phyloP scores from a whole-genome alignment of 129 eudicot genomes.

The Artemisia annua region DNA sequence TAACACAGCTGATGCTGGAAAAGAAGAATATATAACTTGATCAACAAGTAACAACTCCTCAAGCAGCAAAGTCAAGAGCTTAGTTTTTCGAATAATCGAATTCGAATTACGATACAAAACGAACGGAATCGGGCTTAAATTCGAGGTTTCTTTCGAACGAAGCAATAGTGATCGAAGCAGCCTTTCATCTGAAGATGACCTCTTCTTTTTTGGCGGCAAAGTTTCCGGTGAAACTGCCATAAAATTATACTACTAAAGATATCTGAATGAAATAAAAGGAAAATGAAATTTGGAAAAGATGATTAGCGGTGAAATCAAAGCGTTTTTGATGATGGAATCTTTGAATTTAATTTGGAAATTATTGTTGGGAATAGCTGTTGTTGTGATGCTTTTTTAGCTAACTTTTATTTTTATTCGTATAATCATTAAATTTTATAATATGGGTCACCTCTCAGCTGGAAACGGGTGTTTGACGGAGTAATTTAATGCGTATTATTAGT shows the following conservation, averaged over 20 bases:
- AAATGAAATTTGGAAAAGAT: slow-evolving; percentile 24
- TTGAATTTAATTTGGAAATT: slow-evolving; percentile 16
- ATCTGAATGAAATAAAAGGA: not conserved
- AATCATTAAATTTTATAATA: not conserved
- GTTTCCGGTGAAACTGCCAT: slow-evolving; percentile 62
- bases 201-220: slow-evolving; percentile 64
- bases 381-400: slow-evolving; percentile 17
- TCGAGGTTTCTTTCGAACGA: slow-evolving; percentile 54
- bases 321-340: slow-evolving; percentile 25
- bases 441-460: slow-evolving; percentile 42
- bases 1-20: slow-evolving; percentile 64
- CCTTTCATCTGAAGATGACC: slow-evolving; percentile 49
- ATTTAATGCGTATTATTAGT: slow-evolving; percentile 19
- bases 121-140: slow-evolving; percentile 45
- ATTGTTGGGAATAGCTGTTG: slow-evolving; percentile 41
- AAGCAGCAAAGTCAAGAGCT: slow-evolving; percentile 48
- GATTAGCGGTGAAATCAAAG: slow-evolving; percentile 23
- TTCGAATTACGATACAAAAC: slow-evolving; percentile 55
- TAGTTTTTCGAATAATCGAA: slow-evolving; percentile 64
- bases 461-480: slow-evolving; percentile 39
- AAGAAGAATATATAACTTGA: slow-evolving; percentile 10
- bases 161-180: slow-evolving; percentile 53
- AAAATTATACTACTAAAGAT: not conserved
- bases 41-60: slow-evolving; percentile 61
- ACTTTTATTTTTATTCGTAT: slow-evolving; percentile 10